Base-by-base conservation (phyloP, 2,329 filamentous ascomycete genomes). In the Beauveria sp. region DNA sequence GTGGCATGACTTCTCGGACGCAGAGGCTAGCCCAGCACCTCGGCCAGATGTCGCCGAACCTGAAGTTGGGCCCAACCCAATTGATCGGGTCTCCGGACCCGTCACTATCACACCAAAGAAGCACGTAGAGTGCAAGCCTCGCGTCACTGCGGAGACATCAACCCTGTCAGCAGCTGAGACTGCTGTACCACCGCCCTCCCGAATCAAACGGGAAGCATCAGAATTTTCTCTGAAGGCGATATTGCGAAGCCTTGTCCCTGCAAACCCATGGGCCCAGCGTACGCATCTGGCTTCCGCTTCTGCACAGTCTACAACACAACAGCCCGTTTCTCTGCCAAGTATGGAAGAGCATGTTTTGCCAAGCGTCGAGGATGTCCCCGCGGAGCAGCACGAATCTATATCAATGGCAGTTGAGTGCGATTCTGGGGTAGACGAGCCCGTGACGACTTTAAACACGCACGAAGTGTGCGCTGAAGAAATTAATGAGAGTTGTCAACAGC, bases 121-220 rank as follows among this genome's bases (percentile, higher is more conserved):
- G 40, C 24, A 2, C 28, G 46, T 6, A 37, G 20, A 16, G 44
- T 26, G 7, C 16, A 22, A n/a, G n/a, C 14, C 16, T 37, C 10
- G 55, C 50, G 55, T 57, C 50, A 47, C 40, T 20, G 47, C 24
- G 18, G 41, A 14, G 75, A 70, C 59, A 74, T 74, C 55, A 64
- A 65, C 20, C 71, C 62, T 72, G 67, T 24, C 67, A 67, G 47
- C 66, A 62, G 6, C 44, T 18, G 5, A 16, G 50, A n/a, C 22
- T 50, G 20, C 28, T 26, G 50, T 53, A 37, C 26, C 18, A 59
- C 41, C n/a, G 8, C 47, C 41, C 26, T 41, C 50, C 22, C 22
- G 24, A 16, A 22, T 24, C 14, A 44, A 52, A 41, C 55, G 62
- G 16, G 55, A 64, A n/a, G 2, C 57, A 41, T 44, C 56, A 8